Base-by-base conservation (phyloP, 2,329 filamentous ascomycete species). In the Colletotrichum sp. region DNA sequence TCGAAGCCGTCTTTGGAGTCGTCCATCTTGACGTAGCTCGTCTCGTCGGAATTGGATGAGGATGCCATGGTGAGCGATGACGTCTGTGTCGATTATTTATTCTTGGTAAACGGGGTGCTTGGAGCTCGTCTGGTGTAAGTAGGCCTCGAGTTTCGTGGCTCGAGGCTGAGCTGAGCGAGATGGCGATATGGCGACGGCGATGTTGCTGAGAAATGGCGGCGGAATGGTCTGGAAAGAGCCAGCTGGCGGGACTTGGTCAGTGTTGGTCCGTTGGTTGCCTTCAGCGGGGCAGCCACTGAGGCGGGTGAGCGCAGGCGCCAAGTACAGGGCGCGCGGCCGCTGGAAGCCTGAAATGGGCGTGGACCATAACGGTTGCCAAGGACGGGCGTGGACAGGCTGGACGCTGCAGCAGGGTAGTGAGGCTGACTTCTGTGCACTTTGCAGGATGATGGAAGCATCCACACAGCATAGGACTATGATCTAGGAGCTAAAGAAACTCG, bases 1-100 rank as follows among this genome's bases (percentile, higher is more conserved):
- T 98, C 96, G 83, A 89, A 83, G 75, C 85, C 90, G 81, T 92
- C 90, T 68, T 77, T 77, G 22, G 75, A 68, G 15, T 78, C 77
- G 81, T 94, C 89, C 93, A 96, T 96, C 77, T 90, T 90, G 83
- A 93, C 90, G 87, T 93, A 95, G 83, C 88, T 93, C 64, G 88
- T 89, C 64, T 85, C 77, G 78, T 88, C 87, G 70, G 86, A 83
- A 60, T 86, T 78, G 39, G 87, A 86, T 79, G 89, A 86, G 77
- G 90, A 89, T 39, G 90, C 86, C 91, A 93, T 93, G 79, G 81
- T 71, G 48, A 52, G 12, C 43, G 43, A 52, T 28, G 32, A 68
- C 66, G 60, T 52, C 77, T 66, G 70, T 16, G 6, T 8, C 43
- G 43, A 4, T 18, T 76, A 71, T 75, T 75, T 75, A 76, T 71